phyloP scores from a whole-genome alignment of 805 yeast species.

The Kuraishia capsulata region DNA sequence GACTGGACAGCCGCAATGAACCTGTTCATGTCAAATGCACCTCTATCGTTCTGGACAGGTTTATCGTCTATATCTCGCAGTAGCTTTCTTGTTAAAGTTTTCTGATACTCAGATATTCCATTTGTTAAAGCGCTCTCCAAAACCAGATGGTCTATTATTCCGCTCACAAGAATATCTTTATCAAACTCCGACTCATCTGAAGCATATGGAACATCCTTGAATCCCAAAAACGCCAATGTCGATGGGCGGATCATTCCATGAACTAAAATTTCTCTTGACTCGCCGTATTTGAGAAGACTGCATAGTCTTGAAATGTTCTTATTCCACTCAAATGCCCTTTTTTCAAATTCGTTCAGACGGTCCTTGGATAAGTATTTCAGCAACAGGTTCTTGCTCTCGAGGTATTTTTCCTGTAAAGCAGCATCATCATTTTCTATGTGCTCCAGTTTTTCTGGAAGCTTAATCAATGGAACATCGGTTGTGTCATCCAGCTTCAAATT shows the following conservation, averaged over 20 bases:
- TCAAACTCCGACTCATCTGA: constrained; percentile 4
- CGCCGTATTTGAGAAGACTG: constrained; percentile 33
- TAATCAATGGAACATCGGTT: not conserved
- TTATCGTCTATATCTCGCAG: constrained; percentile 9
- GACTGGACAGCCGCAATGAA: not conserved
- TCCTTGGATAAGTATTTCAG: constrained; percentile 4
- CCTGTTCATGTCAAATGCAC: not conserved
- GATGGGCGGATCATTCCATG: constrained; percentile 37
- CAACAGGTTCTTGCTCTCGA: constrained; percentile 5
- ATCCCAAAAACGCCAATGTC: constrained; percentile 6
- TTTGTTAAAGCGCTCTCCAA: constrained; percentile 11
- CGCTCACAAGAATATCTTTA: constrained; percentile 38
- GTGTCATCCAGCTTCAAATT: not conserved
- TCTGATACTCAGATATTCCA: constrained; percentile 12
- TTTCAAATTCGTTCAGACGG: constrained; percentile 13
- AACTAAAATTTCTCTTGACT: constrained; percentile 55
- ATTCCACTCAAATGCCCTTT: constrained; percentile 26
- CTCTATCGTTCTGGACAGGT: not conserved
- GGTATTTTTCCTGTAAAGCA: not conserved
- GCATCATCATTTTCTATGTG: not conserved
- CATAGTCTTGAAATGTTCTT: constrained; percentile 32
- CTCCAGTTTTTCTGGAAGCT: not conserved
- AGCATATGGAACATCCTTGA: constrained; percentile 4
- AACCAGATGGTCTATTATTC: constrained; percentile 47
- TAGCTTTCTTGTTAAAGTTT: too few species aligned